Conservation (phyloP, 2,329 filamentous ascomycete genomes). For the Thermochaetoides dissita region DNA sequence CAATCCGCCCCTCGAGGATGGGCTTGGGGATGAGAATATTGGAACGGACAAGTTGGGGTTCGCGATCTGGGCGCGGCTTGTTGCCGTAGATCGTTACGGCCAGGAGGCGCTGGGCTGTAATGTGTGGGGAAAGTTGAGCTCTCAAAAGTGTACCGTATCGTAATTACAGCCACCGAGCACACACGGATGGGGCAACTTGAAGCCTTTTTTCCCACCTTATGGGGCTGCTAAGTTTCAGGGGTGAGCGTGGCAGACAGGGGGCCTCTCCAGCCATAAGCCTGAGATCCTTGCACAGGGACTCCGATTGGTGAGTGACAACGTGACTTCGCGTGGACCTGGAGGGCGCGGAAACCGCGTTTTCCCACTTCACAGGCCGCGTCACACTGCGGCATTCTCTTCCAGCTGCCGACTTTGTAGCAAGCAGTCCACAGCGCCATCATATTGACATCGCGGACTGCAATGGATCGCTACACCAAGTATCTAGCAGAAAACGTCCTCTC, state of each 20-base stretch:
- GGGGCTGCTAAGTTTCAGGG: not conserved
- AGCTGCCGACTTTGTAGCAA: too few relatives aligned
- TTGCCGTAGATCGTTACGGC: too few relatives aligned
- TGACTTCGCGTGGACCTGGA: slow-evolving; percentile 12
- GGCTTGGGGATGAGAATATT: not conserved
- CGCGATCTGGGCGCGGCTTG: too few relatives aligned
- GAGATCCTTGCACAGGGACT: slow-evolving; percentile 2
- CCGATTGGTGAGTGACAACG: slow-evolving; percentile 9
- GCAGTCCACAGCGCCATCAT: too few relatives aligned
- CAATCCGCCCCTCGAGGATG: not conserved
- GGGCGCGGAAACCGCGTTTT: not conserved
- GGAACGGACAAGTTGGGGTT: too few relatives aligned
- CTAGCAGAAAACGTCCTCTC: slow-evolving; percentile 63
- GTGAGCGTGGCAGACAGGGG: slow-evolving; percentile 1
- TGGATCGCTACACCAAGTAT: slow-evolving; percentile 55
- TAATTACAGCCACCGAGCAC: too few relatives aligned
- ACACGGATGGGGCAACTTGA: too few relatives aligned
- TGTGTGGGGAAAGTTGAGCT: too few relatives aligned
- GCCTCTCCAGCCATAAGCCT: not conserved
- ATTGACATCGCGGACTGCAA: slow-evolving; percentile 13
- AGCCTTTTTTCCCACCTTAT: too few relatives aligned
- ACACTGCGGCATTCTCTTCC: too few relatives aligned
- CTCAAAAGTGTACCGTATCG: too few relatives aligned
- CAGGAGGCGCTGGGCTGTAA: too few relatives aligned
- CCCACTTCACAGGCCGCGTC: not conserved